Conservation (phyloP, 106 monocot genomes). For the Chionographis japonica region DNA sequence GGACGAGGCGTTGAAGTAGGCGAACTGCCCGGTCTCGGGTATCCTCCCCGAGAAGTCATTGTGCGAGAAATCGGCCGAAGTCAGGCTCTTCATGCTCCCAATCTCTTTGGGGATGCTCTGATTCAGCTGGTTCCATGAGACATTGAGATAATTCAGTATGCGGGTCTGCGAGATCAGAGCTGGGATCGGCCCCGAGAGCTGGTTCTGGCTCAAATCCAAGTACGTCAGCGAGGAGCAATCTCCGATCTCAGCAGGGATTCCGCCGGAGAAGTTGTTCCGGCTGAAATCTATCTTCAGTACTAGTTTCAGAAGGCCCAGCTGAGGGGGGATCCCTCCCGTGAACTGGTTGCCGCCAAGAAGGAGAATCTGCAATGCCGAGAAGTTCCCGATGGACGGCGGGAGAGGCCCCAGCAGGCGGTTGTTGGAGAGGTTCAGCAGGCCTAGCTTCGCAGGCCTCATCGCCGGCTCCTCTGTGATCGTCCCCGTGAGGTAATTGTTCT, state of each 20-base stretch:
- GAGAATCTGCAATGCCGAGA: constrained; percentile 42
- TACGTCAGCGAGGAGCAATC: constrained; percentile 39
- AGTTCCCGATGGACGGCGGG: constrained; percentile 44
- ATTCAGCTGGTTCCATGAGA: constrained; percentile 55
- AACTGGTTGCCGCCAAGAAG: constrained; percentile 45
- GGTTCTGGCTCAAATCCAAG: constrained; percentile 49
- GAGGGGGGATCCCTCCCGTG: constrained; percentile 27
- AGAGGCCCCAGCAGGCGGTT: constrained; percentile 43
- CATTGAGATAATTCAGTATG: constrained; percentile 54
- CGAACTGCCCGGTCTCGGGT: constrained; percentile 43
- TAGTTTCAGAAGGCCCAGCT: constrained; percentile 31
- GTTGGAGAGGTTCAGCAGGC: constrained; percentile 46
- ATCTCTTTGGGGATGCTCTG: constrained; percentile 47
- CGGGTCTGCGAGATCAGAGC: constrained; percentile 23
- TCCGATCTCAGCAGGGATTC: constrained; percentile 36
- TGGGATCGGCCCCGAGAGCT: constrained; percentile 33
- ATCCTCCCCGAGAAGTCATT: constrained; percentile 47
- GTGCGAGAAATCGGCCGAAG: constrained; percentile 50
- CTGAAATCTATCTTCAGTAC: constrained; percentile 55
- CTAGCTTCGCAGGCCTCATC: constrained; percentile 17
- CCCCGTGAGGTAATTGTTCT: constrained; percentile 59
- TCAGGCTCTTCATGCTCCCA: constrained; percentile 56
- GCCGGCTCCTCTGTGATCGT: constrained; percentile 15
- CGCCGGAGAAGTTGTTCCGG: constrained; percentile 45
- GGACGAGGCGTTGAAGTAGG: constrained; percentile 47